Conservation (phyloP, 139 green algal species). For the Chlamydomonas applanata region DNA sequence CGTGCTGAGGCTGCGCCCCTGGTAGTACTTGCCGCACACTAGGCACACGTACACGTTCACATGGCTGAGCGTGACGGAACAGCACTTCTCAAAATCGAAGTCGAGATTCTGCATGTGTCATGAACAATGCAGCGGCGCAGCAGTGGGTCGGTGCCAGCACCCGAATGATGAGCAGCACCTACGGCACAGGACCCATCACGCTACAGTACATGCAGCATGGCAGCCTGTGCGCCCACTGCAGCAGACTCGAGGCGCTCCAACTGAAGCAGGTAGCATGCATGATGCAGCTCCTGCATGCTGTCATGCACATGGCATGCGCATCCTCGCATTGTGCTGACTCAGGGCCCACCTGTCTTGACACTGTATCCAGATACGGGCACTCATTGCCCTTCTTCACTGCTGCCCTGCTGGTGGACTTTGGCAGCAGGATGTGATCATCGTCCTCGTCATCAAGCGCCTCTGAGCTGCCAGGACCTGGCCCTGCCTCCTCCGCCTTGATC, state of each 20-base stretch:
- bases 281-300: background rate
- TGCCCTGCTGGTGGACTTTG: slow-evolving; percentile 37
- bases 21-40: slow-evolving; percentile 98
- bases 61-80: slow-evolving; percentile 84
- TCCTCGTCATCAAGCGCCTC: slow-evolving; percentile 8
- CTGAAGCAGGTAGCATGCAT: background rate
- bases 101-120: slow-evolving; percentile 79
- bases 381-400: slow-evolving; percentile 66
- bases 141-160: no score
- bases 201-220: no score
- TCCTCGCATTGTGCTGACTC: no score
- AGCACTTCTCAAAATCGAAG: slow-evolving; percentile 99
- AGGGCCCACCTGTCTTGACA: slow-evolving; percentile 70
- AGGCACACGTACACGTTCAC: slow-evolving; percentile 98
- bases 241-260: no score
- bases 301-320: background rate
- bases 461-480: background rate
- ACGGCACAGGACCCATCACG: background rate
- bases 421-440: slow-evolving; percentile 37
- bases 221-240: no score
- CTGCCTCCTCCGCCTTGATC: slow-evolving; percentile 11
- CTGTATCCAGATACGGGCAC: slow-evolving; percentile 97
- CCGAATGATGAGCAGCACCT: no score
- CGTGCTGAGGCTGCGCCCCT: slow-evolving; percentile 85
- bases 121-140: background rate